Evolutionary conservation across 2,329 filamentous ascomycete genomes (phyloP), one percentile per base, ranked within the genome.

Genomic region (Hymenoscyphus fraxineus): DNA sequence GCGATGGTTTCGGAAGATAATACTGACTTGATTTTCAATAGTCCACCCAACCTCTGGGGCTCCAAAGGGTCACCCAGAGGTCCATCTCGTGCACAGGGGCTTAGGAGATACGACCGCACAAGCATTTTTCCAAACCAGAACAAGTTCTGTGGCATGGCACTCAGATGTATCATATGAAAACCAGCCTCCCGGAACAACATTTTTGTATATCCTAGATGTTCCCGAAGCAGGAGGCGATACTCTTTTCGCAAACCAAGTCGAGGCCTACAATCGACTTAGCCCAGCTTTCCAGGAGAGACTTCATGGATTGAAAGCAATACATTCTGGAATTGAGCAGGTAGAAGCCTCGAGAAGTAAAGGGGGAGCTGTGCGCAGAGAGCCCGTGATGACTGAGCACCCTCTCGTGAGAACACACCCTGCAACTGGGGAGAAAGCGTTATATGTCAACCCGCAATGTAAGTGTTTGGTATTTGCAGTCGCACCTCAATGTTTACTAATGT

Each of bases 101-200:
- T 88, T 85, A 59, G 79, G 85, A 65, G 88, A 91, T 70, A 85
- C 82, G 6, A 83, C 81, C 2, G 83, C 81, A 22, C 78, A 83
- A 22, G 80, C 84, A 59, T 90, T 89, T 76, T 88, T 92, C 69
- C 78, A 83, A 62, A 85, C 85, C 58, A 84, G 90, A 27, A 93
- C 90, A 3, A 94, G 88, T 77, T 91, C 88, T 0, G 87, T 96
- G 1, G 91, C 91, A 7, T 97, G 92, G 92, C 93, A 97, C 78
- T 91, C 88, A 0, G 93, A 97, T 70, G 88, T 96, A 1, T 91
- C 90, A 0, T 97, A 96, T 74, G 93, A 97, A 79, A 80, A 85
- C 69, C 93, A 97, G 78, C 92, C 93, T 1, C 92, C 93, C 0
- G 92, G 92, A 38, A 97, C 92, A 0, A 96, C 93, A 0, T 96